These are phyloP conservation scores for Tulasnella sp. DNA, from an alignment of 768 basidiomycete genomes.

Conservation along the genomic window DNA sequence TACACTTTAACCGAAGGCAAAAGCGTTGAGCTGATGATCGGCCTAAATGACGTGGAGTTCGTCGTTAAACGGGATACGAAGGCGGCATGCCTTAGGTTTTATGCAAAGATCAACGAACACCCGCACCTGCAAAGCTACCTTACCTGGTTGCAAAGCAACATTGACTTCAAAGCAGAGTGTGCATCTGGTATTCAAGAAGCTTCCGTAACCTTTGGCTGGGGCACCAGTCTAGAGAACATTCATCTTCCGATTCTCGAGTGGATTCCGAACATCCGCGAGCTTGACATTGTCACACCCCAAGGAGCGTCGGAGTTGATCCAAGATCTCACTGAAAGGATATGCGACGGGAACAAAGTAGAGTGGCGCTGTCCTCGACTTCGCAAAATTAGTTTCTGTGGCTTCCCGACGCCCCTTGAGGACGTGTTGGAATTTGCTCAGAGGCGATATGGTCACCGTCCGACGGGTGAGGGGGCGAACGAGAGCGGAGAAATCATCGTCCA, in stretches of 20 bases:
- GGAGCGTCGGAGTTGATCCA: neutral
- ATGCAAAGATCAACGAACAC: neutral
- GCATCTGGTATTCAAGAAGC: neutral
- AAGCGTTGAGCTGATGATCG: neutral
- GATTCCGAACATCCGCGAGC: neutral
- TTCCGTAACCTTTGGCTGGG: neutral
- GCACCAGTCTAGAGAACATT: neutral
- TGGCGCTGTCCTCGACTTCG: neutral
- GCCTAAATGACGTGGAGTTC: neutral
- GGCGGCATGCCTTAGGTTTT: neutral
- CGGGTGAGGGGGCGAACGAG: neutral
- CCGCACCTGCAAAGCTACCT: neutral
- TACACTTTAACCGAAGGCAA: neutral
- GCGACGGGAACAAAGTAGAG: neutral
- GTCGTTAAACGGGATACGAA: neutral
- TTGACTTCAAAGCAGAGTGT: neutral
- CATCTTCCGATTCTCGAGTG: neutral
- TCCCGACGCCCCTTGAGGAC: neutral
- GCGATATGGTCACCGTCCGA: neutral
- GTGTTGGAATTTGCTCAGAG: neutral
- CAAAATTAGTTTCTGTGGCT: neutral
- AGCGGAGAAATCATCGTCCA: neutral
- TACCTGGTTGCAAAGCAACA: neutral
- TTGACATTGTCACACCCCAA: neutral
- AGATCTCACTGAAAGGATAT: neutral